Percentiles rank a stretch among this genome's conserved stretches.
Evolutionary conservation across 2,329 filamentous ascomycete genomes (phyloP).

Genomic region (Ceratocystis colombiana): DNA sequence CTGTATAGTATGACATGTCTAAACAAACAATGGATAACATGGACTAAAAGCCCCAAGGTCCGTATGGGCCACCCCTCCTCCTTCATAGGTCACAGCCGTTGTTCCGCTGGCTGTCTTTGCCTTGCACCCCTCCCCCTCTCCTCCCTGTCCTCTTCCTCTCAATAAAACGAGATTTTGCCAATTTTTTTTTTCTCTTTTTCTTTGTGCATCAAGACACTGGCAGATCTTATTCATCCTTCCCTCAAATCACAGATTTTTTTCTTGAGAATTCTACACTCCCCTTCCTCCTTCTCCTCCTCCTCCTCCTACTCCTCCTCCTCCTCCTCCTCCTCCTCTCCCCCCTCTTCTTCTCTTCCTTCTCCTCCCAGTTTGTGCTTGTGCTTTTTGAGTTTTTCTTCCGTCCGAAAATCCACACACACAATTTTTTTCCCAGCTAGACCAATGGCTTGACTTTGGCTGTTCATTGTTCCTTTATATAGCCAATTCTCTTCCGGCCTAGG

Average conservation of each 20-base stretch:
- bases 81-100: constrained; percentile 2
- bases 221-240: constrained; percentile 15
- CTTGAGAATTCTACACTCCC: constrained; percentile 13
- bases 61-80: constrained; percentile 3
- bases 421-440: background rate
- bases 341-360: background rate
- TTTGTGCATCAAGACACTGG: constrained; percentile 6
- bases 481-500: constrained; percentile 7
- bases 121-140: background rate
- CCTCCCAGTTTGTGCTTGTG: constrained; percentile 11
- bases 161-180: background rate
- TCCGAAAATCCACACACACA: constrained; percentile 11
- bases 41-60: background rate
- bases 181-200: background rate
- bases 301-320: background rate
- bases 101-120: background rate
- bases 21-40: background rate
- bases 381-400: constrained; percentile 13
- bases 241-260: constrained; percentile 11
- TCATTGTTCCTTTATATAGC: constrained; percentile 15
- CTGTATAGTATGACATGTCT: background rate
- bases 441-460: constrained; percentile 1
- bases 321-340: background rate
- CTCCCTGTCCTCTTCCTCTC: background rate
- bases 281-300: constrained; percentile 10